Conservation (phyloP, 768 basidiomycete species). For the Agrocybe pediades region DNA sequence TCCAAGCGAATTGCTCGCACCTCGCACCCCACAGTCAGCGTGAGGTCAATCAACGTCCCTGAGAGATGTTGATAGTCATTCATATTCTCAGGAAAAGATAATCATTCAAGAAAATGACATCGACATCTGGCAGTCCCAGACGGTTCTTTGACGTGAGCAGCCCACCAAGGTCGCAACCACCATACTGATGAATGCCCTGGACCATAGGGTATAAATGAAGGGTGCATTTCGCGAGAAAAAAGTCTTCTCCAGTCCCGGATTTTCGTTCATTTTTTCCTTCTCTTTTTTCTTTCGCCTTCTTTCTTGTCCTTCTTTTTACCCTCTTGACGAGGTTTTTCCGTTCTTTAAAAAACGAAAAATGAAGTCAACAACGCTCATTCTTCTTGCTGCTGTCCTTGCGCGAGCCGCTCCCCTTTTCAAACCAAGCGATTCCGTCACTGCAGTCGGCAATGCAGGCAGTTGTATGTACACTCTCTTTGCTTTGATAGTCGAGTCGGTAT, state of each 20-base stretch:
- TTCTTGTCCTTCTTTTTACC: slow-evolving; percentile 8
- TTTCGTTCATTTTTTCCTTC: slow-evolving; percentile 16
- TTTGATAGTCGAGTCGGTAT: not conserved
- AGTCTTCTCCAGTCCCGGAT: slow-evolving; percentile 8
- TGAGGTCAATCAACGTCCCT: no score
- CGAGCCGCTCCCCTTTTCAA: slow-evolving; percentile 16
- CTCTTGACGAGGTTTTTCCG: slow-evolving; percentile 21
- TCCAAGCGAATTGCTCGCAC: no score
- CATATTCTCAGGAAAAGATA: not conserved
- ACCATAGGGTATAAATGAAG: slow-evolving; percentile 8
- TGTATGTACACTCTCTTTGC: slow-evolving; percentile 1
- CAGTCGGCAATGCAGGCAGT: slow-evolving; percentile 3
- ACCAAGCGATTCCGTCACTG: slow-evolving; percentile 7
- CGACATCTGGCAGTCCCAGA: slow-evolving; percentile 9
- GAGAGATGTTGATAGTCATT: not conserved
- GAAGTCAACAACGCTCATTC: slow-evolving; percentile 17
- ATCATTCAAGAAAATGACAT: not conserved
- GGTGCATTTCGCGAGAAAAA: not conserved
- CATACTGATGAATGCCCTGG: not conserved
- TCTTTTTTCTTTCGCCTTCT: slow-evolving; percentile 7
- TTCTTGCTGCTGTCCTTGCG: slow-evolving; percentile 18
- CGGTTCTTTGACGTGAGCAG: slow-evolving; percentile 7
- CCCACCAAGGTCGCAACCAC: not conserved
- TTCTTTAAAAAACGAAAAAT: slow-evolving; percentile 6
- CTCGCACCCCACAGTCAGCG: not conserved